phyloP scores from a whole-genome alignment of 257 asterid species.

The Prunella vulgaris region DNA sequence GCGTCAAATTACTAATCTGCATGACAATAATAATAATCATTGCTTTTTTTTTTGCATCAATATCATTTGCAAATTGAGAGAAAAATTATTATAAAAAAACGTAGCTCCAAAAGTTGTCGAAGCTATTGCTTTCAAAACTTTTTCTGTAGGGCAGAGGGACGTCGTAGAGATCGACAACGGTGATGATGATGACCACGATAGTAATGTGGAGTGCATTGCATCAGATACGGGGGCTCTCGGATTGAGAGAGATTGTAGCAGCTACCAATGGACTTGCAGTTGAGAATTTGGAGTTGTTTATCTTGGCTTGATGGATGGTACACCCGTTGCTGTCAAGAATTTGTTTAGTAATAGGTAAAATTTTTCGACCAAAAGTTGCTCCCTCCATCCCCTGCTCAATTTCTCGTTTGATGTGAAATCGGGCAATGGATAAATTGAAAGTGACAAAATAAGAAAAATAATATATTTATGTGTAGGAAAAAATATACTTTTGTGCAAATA shows the following conservation, averaged over 20 bases:
- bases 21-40: constrained; percentile 15
- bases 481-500: too few species aligned
- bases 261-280: constrained; percentile 36
- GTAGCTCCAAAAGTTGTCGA: too few species aligned
- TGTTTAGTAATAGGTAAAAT: constrained; percentile 45
- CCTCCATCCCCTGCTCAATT: too few species aligned
- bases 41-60: constrained; percentile 18
- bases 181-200: neutral
- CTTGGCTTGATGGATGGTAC: constrained; percentile 37
- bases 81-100: neutral
- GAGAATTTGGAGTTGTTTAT: constrained; percentile 44
- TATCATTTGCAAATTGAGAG: neutral
- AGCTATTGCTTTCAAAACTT: too few species aligned
- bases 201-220: neutral
- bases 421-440: too few species aligned
- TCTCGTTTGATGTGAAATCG: too few species aligned
- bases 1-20: constrained; percentile 22
- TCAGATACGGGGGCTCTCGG: constrained; percentile 1
- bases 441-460: too few species aligned
- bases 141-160: too few species aligned
- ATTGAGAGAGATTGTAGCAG: constrained; percentile 40
- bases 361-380: too few species aligned
- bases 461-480: too few species aligned
- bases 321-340: constrained; percentile 43
- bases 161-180: neutral